Evolutionary conservation across 768 basidiomycete genomes (phyloP).

Genomic region (Pholiota microspora): DNA sequence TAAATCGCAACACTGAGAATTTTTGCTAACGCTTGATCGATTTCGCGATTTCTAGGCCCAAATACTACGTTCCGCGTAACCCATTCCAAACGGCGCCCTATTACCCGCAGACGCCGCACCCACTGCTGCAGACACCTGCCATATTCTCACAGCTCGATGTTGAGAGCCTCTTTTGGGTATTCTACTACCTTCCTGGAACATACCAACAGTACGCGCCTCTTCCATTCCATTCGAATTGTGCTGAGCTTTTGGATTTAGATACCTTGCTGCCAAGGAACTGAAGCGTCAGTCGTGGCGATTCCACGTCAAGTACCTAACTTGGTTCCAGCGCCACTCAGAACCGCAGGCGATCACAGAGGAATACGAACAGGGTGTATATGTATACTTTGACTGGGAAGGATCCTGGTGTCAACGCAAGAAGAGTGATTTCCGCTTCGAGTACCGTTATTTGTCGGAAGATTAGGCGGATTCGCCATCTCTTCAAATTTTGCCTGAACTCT

Average conservation of each 20-base stretch:
- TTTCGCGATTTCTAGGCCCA: conserved; percentile 59
- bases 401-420: conserved; percentile 99
- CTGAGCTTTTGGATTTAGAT: conserved; percentile 44
- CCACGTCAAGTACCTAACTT: conserved; percentile 98
- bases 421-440: conserved; percentile 96
- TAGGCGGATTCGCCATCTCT: conserved; percentile 28
- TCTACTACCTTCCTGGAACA: conserved; percentile 96
- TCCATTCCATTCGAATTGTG: neutral
- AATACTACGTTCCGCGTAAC: conserved; percentile 94
- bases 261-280: conserved; percentile 93
- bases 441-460: conserved; percentile 92
- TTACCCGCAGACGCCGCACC: conserved; percentile 88
- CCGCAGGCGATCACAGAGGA: conserved; percentile 99
- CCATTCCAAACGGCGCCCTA: conserved; percentile 89
- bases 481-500: neutral
- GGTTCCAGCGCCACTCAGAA: conserved; percentile 99
- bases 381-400: conserved; percentile 99
- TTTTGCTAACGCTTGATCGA: neutral
- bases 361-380: conserved; percentile 98
- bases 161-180: conserved; percentile 97
- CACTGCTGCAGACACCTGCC: conserved; percentile 75
- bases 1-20: too few relatives aligned
- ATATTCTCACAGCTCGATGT: conserved; percentile 92
- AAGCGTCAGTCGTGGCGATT: conserved; percentile 99
- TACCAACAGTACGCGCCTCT: conserved; percentile 83